A percentile compares a stretch with the other conserved stretches of the same genome.
These are phyloP conservation scores for Trichoderma polysporum DNA, from an alignment of 2,329 filamentous ascomycete genomes.

Conservation along the genomic window DNA sequence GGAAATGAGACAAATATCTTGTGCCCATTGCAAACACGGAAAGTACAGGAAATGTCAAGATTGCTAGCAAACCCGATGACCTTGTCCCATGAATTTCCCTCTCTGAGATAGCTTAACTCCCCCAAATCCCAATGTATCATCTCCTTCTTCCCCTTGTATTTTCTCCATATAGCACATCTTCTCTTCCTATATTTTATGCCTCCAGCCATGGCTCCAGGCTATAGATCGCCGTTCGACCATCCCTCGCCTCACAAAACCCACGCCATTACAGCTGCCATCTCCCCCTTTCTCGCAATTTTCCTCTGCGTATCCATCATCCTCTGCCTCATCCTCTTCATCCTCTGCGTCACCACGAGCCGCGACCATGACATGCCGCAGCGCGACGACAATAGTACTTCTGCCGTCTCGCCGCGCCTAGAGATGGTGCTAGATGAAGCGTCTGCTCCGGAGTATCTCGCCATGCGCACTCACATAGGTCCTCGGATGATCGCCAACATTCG, in stretches of 20 bases:
- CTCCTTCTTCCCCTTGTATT: not conserved
- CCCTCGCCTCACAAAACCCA: not conserved
- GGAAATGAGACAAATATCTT: too few relatives aligned
- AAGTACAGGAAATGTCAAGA: not conserved
- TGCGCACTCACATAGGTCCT: not conserved
- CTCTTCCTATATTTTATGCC: not conserved
- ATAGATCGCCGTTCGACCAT: not conserved
- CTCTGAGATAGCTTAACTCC: not conserved
- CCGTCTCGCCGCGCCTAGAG: not conserved
- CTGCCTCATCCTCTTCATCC: not conserved
- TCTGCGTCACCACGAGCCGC: not conserved
- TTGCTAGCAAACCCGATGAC: not conserved
- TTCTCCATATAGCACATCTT: not conserved
- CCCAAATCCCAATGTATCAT: not conserved
- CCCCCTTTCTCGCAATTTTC: not conserved
- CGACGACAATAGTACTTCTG: too few relatives aligned
- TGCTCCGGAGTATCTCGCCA: not conserved
- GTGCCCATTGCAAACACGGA: not conserved
- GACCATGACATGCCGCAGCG: not conserved
- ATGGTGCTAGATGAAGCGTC: not conserved
- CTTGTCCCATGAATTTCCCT: not conserved
- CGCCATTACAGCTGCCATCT: not conserved
- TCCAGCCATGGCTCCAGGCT: not conserved
- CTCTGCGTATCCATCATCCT: not conserved
- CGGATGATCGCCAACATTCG: not conserved